Evolutionary conservation across 2,329 filamentous ascomycete species (phyloP).

Genomic region (Pestalotiopsis sp.): DNA sequence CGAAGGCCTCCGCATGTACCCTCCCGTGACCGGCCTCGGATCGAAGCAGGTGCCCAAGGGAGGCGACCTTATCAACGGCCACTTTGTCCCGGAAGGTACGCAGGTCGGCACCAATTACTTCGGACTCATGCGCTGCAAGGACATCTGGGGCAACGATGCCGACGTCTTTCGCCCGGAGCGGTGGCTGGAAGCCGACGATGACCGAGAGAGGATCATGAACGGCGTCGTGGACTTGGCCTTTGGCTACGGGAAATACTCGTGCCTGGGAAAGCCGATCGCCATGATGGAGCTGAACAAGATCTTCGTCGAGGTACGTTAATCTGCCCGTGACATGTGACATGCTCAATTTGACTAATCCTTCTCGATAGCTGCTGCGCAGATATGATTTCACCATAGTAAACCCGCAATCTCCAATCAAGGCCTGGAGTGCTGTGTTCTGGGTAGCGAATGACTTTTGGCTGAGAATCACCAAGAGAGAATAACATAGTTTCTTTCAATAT

Average conservation of each 20-base stretch:
- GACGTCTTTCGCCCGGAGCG: conserved; percentile 44
- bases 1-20: conserved; percentile 42
- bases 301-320: conserved; percentile 40
- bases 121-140: conserved; percentile 40
- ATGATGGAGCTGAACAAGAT: conserved; percentile 47
- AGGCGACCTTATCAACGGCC: conserved; percentile 30
- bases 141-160: conserved; percentile 34
- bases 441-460: conserved; percentile 27
- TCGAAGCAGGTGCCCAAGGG: conserved; percentile 34
- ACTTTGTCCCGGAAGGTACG: conserved; percentile 42
- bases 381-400: conserved; percentile 27
- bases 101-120: conserved; percentile 44
- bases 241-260: conserved; percentile 40
- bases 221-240: conserved; percentile 41
- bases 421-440: conserved; percentile 26
- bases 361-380: conserved; percentile 21
- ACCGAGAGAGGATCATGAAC: conserved; percentile 33
- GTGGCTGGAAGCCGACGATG: conserved; percentile 41
- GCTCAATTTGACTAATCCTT: background rate
- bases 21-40: conserved; percentile 37
- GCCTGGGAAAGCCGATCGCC: conserved; percentile 46
- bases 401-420: conserved; percentile 22
- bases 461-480: conserved; percentile 19
- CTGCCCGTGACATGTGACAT: background rate
- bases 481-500: background rate